A percentile compares a stretch with the other conserved stretches of the same genome.
Evolutionary conservation across 2,329 filamentous ascomycete genomes (phyloP).

Genomic region (Fusarium tanahbumbuense): DNA sequence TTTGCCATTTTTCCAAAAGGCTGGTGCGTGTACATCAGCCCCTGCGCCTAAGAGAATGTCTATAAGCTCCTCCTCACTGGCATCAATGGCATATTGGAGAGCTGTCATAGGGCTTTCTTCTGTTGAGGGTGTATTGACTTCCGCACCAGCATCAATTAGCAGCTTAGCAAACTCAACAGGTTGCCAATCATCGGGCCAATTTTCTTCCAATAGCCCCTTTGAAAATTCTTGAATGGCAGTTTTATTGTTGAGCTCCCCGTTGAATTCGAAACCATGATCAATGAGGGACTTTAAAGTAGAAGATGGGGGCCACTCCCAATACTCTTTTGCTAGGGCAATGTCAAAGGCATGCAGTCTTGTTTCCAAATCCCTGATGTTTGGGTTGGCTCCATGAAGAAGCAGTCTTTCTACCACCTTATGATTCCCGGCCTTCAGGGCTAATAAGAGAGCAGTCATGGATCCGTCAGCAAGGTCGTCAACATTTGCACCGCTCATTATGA

Average conservation of each 20-base stretch:
- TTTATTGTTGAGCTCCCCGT: not conserved
- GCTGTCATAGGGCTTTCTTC: not conserved
- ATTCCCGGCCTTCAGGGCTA: not conserved
- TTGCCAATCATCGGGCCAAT: too few species aligned
- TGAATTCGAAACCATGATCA: not conserved
- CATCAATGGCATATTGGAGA: not conserved
- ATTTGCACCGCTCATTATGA: not conserved
- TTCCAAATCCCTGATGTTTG: not conserved
- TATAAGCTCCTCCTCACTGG: not conserved
- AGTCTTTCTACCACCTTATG: not conserved
- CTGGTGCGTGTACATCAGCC: not conserved
- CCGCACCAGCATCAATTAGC: not conserved
- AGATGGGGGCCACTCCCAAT: accelerated
- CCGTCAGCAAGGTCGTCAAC: not conserved
- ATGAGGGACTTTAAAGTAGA: not conserved
- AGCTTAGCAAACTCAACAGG: too few species aligned
- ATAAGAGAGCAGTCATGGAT: not conserved
- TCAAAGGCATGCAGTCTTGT: not conserved
- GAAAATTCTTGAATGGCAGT: too few species aligned
- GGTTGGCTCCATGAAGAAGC: not conserved
- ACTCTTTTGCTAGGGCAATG: accelerated
- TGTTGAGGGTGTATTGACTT: not conserved
- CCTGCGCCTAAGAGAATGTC: not conserved
- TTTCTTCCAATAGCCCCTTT: too few species aligned
- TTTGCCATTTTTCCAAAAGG: not conserved